Base-by-base conservation (phyloP, 2,329 filamentous ascomycete genomes). In the Fusarium sp. region DNA sequence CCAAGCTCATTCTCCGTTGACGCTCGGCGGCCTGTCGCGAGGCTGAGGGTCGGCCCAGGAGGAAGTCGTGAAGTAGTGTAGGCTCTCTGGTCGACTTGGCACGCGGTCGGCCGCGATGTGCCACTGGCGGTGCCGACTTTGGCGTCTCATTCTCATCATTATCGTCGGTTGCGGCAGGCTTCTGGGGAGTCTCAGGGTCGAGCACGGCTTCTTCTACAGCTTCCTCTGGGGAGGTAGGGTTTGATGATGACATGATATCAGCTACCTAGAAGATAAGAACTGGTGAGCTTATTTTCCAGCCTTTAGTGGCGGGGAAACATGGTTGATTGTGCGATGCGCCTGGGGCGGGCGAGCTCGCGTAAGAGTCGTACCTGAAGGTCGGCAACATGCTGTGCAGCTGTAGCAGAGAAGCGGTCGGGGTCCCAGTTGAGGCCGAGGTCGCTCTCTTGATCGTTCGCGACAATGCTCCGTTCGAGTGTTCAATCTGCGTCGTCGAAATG, bases 51-150 rank as follows among this genome's bases (percentile, higher is more conserved):
- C 86, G 83, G 16, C 87, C 87, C 24, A 87, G 79, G 38, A 89
- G 80, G 74, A 89, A 89, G 75, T 89, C 87, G 33, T 80, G 79
- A 11, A 89, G 80, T 7, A 89, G 78, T 4, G 84, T 88, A 8
- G 80, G 77, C 55, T 81, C 77, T 8, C 77, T 84, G 53, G 79
- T 83, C 26, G 82, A 78, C 46, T 77, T 77, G 23, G 81, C 75
- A 44, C 79, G 77, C 20, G 77, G 71, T 21, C 79, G 75, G 21
- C 57, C 60, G 37, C 77, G 76, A 21, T 71, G 64, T 11, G 75
- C 77, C 29, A 79, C 79, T 9, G 84, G 83, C 5, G 82, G 83
- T 6, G 83, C 80, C 57, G 81, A 82, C 74, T 83, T 83, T 18
- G 83, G 80, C 7, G 80, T 81, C 58, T 70, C 63, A 13, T 68